Evolutionary conservation across 768 basidiomycete genomes (phyloP).

Genomic region (Multifurca ochricompacta): DNA sequence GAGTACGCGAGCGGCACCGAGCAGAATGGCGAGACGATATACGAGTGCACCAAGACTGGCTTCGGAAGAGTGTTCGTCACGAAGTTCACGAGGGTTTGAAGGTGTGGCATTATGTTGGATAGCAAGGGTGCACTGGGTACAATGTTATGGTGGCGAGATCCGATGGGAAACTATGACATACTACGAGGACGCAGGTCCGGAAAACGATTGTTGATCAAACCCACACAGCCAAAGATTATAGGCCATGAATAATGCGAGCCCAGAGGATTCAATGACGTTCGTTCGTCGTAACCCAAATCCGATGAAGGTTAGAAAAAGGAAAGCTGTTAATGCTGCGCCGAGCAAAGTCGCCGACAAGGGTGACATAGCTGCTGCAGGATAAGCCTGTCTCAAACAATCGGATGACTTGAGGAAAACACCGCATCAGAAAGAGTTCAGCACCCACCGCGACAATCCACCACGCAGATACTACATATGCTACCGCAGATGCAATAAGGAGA

Average conservation of each 20-base stretch:
- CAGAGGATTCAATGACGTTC: constrained; percentile 87
- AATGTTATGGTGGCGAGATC: not conserved
- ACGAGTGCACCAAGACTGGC: constrained; percentile 73
- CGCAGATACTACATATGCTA: constrained; percentile 71
- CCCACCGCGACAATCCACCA: constrained; percentile 82
- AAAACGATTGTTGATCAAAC: constrained; percentile 65
- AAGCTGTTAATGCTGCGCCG: constrained; percentile 80
- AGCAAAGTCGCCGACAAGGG: constrained; percentile 85
- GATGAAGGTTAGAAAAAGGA: constrained; percentile 86
- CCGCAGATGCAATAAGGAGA: constrained; percentile 67
- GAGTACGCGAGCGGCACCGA: constrained; percentile 73
- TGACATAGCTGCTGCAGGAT: constrained; percentile 74
- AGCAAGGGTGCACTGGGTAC: constrained; percentile 57
- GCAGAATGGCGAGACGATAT: constrained; percentile 74
- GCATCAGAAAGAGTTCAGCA: constrained; percentile 18
- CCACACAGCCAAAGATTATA: constrained; percentile 90
- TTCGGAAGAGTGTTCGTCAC: constrained; percentile 81
- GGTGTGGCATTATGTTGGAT: constrained; percentile 72
- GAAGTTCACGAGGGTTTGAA: constrained; percentile 73
- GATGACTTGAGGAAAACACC: not conserved
- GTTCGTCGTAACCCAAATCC: constrained; percentile 84
- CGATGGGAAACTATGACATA: constrained; percentile 32
- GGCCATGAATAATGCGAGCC: constrained; percentile 80
- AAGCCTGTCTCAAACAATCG: constrained; percentile 41
- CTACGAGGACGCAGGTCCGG: constrained; percentile 72